A percentile compares a stretch with the other conserved stretches of the same genome.
Conservation (phyloP, 1,284 basidiomycete genomes). For the Chalciporus piperatoides region DNA sequence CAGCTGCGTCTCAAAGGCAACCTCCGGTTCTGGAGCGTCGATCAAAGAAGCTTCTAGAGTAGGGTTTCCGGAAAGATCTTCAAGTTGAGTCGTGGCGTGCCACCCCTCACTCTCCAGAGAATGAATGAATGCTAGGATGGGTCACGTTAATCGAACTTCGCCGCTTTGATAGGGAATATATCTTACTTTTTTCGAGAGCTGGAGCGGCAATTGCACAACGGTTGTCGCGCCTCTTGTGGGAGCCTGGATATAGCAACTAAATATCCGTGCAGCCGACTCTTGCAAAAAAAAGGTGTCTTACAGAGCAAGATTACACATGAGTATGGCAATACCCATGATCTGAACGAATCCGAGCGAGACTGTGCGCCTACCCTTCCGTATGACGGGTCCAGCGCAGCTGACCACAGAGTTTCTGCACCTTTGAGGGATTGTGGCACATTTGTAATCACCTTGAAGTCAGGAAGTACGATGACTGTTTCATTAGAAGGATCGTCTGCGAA, state of each 20-base stretch:
- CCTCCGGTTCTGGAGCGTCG: conserved; percentile 35
- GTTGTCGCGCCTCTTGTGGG: conserved; percentile 89
- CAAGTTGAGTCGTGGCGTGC: conserved; percentile 70
- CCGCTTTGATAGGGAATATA: neutral
- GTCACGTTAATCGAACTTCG: conserved; percentile 5
- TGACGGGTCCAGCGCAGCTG: conserved; percentile 55
- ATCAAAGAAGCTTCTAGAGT: conserved; percentile 52
- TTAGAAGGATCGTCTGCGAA: conserved; percentile 53
- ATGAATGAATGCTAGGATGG: conserved; percentile 52
- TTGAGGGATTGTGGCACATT: conserved; percentile 60
- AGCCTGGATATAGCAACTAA: conserved; percentile 52
- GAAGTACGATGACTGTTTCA: conserved; percentile 82
- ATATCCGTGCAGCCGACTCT: neutral
- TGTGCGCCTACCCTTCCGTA: conserved; percentile 43
- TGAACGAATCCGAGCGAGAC: conserved; percentile 45
- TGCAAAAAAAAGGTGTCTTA: conserved; percentile 36
- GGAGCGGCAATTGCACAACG: conserved; percentile 85
- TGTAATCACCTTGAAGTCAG: conserved; percentile 82
- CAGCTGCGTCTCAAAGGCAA: conserved; percentile 44
- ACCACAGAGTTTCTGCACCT: conserved; percentile 71
- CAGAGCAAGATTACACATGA: conserved; percentile 78
- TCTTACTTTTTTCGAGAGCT: conserved; percentile 68
- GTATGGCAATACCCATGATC: conserved; percentile 73
- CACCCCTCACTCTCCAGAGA: conserved; percentile 65
- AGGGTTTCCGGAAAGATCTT: conserved; percentile 55